Evolutionary conservation across 2,329 filamentous ascomycete species (phyloP).

Genomic region (Fusarium albidum): DNA sequence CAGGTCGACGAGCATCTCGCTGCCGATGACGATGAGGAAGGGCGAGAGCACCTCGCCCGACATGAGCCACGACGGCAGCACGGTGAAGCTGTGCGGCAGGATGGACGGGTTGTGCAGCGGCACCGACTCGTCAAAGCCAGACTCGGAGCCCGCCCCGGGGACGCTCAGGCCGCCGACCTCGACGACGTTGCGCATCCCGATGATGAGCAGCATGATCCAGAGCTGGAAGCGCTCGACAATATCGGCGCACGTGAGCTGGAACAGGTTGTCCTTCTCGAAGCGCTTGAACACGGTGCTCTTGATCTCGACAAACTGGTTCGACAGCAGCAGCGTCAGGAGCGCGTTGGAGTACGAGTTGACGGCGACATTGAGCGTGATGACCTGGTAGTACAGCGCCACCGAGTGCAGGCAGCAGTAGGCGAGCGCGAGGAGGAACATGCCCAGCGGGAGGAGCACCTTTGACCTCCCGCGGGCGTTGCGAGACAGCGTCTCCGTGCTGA

Average conservation of each 20-base stretch:
- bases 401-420: slow-evolving; percentile 90
- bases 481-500: slow-evolving; percentile 91
- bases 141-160: slow-evolving; percentile 60
- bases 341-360: slow-evolving; percentile 99
- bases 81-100: slow-evolving; percentile 88
- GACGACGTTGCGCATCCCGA: slow-evolving; percentile 94
- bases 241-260: slow-evolving; percentile 95
- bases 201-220: slow-evolving; percentile 97
- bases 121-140: slow-evolving; percentile 55
- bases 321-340: slow-evolving; percentile 87
- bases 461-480: slow-evolving; percentile 87
- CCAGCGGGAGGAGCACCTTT: slow-evolving; percentile 87
- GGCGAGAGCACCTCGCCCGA: slow-evolving; percentile 90
- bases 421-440: slow-evolving; percentile 88
- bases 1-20: slow-evolving; percentile 96
- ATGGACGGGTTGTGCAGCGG: slow-evolving; percentile 76
- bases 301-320: slow-evolving; percentile 99
- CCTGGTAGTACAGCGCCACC: slow-evolving; percentile 92
- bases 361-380: slow-evolving; percentile 96
- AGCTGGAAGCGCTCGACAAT: slow-evolving; percentile 97
- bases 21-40: slow-evolving; percentile 92
- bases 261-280: slow-evolving; percentile 97
- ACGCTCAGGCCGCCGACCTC: slow-evolving; percentile 88
- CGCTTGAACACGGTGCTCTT: slow-evolving; percentile 99
- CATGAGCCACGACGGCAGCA: slow-evolving; percentile 79